Base-by-base conservation (phyloP, 1,284 basidiomycete species). In the Tremellales sp. region DNA sequence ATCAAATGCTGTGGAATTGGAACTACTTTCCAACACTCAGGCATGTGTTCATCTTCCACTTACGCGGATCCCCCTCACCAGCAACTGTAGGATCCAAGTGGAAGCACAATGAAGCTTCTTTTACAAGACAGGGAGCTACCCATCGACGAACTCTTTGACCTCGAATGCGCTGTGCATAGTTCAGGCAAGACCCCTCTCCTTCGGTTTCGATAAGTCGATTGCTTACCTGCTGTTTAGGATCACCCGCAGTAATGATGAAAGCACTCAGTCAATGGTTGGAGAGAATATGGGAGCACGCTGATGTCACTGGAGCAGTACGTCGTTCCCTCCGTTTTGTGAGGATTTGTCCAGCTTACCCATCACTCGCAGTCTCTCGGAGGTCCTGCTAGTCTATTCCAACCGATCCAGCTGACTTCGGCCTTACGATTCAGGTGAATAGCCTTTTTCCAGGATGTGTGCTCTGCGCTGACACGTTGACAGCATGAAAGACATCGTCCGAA, bases 371-470 rank as follows among this genome's bases (percentile, higher is more conserved):
- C 28, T 8, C 25, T 35, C 3, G 41, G 43, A 19, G 58, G 55
- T 10, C 63, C 65, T 5, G 58, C 59, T 7, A 31, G 45, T 12
- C 39, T 70, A 22, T 66, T 68, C 51, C 50, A 53, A 28, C 65
- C 67, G 1, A 52, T 55, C 3, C 45, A 40, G 21, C 51, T 70
- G 9, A 21, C 40, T 14, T 53, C 60, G 13, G 48, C 49, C 14
- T 39, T 64, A 5, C 54, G 60, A 14, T 61, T 61, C 50, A 53
- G 54, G 61, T 63, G 21, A 52, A 56, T 52, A 19, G 3, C 12
- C 24, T 14, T 1, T 26, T 5, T 24, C n/a, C 18, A 16, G 32
- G 13, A 9, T 5, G 35, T 13, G 10, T 43, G 27, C 13, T 18
- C 14, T 3, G 37, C 16, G 49, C 58, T 35, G 48, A 59, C 29